phyloP scores from a whole-genome alignment of 805 yeast genomes.

The Zygoascus biomembranicola region DNA sequence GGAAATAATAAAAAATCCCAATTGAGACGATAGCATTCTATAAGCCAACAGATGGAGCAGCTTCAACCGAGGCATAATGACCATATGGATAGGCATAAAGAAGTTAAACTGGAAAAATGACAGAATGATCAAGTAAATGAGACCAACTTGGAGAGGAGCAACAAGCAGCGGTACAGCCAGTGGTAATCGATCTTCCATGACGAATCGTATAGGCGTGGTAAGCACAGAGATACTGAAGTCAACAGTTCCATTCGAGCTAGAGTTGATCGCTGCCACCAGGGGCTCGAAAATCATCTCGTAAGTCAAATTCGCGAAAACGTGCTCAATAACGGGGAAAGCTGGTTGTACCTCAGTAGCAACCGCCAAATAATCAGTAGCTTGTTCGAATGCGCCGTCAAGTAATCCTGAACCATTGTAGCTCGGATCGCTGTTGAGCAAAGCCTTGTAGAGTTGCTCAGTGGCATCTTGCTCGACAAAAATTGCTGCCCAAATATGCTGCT shows the following conservation, averaged over 20 bases:
- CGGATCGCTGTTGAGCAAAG: conserved; percentile 28
- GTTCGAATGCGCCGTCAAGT: conserved; percentile 43
- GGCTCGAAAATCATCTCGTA: conserved; percentile 19
- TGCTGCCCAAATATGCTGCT: conserved; percentile 56
- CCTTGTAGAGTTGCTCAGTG: conserved; percentile 32
- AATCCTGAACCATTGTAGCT: conserved; percentile 27
- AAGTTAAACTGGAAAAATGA: conserved; percentile 64
- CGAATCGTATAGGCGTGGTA: conserved; percentile 30
- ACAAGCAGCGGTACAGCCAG: conserved; percentile 32
- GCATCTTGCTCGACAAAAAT: conserved; percentile 46
- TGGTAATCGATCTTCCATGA: conserved; percentile 15
- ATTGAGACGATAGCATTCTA: conserved; percentile 43
- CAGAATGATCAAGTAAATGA: conserved; percentile 60
- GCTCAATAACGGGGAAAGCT: conserved; percentile 32
- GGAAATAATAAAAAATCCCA: conserved; percentile 48
- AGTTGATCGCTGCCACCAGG: conserved; percentile 25
- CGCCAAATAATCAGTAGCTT: conserved; percentile 53
- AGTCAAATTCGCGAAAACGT: conserved; percentile 20
- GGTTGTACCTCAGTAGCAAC: conserved; percentile 41
- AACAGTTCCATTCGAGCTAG: conserved; percentile 18
- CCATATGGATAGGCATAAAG: conserved; percentile 45
- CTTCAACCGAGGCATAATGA: conserved; percentile 39
- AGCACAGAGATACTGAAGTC: conserved; percentile 22
- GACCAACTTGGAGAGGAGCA: conserved; percentile 70
- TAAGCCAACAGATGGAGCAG: conserved; percentile 41